Conservation (phyloP, 2,329 filamentous ascomycete genomes). For the Aureobasidium uvarum region DNA sequence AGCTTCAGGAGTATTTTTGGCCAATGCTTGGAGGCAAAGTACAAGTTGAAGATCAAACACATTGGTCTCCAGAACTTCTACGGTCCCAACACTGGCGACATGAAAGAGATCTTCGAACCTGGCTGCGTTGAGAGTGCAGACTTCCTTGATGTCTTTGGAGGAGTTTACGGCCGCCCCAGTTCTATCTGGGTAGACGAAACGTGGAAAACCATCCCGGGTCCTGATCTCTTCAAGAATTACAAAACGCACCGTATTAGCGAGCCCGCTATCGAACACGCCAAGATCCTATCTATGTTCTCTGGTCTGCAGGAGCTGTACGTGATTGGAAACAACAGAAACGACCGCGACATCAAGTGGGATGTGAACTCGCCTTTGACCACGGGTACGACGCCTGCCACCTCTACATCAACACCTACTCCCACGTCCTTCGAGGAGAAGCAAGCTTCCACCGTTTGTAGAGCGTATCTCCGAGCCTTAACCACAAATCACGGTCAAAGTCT, state of each 20-base stretch:
- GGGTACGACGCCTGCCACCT: not conserved
- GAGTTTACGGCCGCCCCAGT: slow-evolving; percentile 48
- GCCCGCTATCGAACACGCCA: slow-evolving; percentile 41
- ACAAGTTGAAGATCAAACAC: slow-evolving; percentile 50
- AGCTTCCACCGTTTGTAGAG: slow-evolving; percentile 43
- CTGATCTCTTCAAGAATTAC: slow-evolving; percentile 32
- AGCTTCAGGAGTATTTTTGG: slow-evolving; percentile 57
- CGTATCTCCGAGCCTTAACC: slow-evolving; percentile 54
- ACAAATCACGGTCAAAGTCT: slow-evolving; percentile 53
- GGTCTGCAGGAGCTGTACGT: slow-evolving; percentile 55
- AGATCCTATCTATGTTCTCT: slow-evolving; percentile 45
- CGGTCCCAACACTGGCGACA: slow-evolving; percentile 51
- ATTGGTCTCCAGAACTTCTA: slow-evolving; percentile 59
- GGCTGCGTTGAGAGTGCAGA: slow-evolving; percentile 50
- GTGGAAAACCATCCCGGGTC: slow-evolving; percentile 27
- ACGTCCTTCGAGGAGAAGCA: slow-evolving; percentile 35
- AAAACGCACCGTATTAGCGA: slow-evolving; percentile 30
- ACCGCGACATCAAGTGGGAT: not conserved
- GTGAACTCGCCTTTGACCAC: slow-evolving; percentile 1
- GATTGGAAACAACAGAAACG: slow-evolving; percentile 40
- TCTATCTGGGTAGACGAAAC: slow-evolving; percentile 35
- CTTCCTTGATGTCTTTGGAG: slow-evolving; percentile 54
- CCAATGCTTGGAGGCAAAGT: slow-evolving; percentile 50
- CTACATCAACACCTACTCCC: not conserved
- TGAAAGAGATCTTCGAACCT: slow-evolving; percentile 47